Percentiles rank a stretch among this genome's conserved stretches.
phyloP scores from a whole-genome alignment of 768 basidiomycete genomes.

The Polyporus arcularius region DNA sequence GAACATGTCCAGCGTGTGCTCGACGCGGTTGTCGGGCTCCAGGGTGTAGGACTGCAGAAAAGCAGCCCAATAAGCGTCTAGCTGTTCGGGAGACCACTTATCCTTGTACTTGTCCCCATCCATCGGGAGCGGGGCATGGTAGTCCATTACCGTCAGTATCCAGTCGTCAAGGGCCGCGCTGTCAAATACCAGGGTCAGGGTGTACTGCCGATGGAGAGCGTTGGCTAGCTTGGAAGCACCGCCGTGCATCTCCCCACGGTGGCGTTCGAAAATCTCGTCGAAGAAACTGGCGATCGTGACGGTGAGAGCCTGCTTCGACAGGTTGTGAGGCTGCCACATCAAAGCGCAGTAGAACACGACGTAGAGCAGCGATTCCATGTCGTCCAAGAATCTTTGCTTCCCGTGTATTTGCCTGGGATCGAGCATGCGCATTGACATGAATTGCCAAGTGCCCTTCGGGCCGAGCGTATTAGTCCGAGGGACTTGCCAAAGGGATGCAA shows the following conservation, averaged over 20 bases:
- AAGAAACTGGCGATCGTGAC: background rate
- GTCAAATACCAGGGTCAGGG: background rate
- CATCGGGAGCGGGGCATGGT: background rate
- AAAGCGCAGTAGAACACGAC: background rate
- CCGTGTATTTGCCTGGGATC: no score
- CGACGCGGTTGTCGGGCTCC: slow-evolving; percentile 1
- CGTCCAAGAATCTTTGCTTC: background rate
- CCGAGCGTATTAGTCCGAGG: no score
- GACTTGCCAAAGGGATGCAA: no score
- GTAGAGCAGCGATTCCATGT: background rate
- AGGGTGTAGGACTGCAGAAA: background rate
- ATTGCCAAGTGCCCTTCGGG: no score
- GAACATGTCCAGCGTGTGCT: background rate
- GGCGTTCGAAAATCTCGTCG: background rate
- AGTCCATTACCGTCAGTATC: background rate
- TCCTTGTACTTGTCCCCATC: background rate
- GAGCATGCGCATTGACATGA: no score
- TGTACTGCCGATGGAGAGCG: background rate
- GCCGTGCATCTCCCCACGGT: background rate
- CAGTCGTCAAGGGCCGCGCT: background rate
- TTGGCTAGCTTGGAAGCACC: background rate
- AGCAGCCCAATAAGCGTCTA: background rate
- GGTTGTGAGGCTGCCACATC: background rate
- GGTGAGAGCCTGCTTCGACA: background rate
- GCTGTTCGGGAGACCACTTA: background rate